phyloP scores from a whole-genome alignment of 768 basidiomycete species.

The Tulasnella sp. region DNA sequence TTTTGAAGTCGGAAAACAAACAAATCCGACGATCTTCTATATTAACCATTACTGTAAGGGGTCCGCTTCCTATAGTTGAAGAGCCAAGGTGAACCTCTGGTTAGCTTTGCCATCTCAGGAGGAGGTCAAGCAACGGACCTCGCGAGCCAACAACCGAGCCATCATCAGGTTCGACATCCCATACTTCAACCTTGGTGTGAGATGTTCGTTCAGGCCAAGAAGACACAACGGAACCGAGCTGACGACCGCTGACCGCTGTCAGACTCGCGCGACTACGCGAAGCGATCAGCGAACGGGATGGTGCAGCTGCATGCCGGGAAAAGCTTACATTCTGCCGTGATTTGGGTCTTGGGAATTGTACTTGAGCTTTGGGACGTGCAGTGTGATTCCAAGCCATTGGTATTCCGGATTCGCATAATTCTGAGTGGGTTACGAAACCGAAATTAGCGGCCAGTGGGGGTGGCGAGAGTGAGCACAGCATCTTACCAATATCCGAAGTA shows the following conservation, averaged over 20 bases:
- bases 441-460: neutral
- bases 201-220: neutral
- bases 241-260: neutral
- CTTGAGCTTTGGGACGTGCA: slow-evolving; percentile 5
- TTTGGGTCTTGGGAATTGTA: neutral
- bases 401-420: neutral
- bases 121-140: neutral
- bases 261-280: neutral
- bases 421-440: neutral
- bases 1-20: neutral
- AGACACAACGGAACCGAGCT: neutral
- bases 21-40: neutral
- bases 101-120: neutral
- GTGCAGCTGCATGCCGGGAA: neutral
- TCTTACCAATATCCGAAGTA: neutral
- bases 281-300: neutral
- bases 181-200: neutral
- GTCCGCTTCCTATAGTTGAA: neutral
- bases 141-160: neutral
- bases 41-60: neutral
- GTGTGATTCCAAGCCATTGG: neutral
- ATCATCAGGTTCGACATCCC: neutral
- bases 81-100: neutral
- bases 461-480: neutral
- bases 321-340: neutral